Base-by-base conservation (phyloP, 164 flowering plant species). In the Dillenia turbinata region DNA sequence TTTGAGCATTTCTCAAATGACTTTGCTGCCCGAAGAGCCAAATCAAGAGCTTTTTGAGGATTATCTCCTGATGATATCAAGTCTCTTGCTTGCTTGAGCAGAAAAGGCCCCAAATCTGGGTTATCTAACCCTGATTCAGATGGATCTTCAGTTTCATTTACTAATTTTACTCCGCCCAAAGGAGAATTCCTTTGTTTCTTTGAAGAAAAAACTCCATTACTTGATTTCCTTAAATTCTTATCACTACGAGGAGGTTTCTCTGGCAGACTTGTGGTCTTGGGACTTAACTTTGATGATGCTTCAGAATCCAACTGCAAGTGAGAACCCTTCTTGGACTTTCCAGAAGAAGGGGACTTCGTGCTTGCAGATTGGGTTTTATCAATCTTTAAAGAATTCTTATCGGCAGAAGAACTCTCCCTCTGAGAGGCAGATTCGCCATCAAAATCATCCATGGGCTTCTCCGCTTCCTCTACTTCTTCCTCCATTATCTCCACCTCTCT, bases 21-120 rank as follows among this genome's bases (percentile, higher is more conserved):
- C 66, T 88, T 91, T 47, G 87, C 75, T 9, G 99, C 97, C 72
- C 93, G 83, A 51, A 81, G 71, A 50, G 96, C 87, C 19, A 85
- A 75, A 17, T 83, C 86, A 44, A 94, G 92, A 62, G 99, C 99
- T 73, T 81, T 79, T n/a, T 65, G 77, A 17, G 76, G 69, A 65
- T 83, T 89, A 63, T 89, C 96, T 40, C 92, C 96, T 9, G 96
- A 79, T 33, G 91, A 87, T 55, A 89, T 66, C 83, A 90, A 75
- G 68, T 83, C 86, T 64, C 88, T 77, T 9, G 98, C 96, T 78
- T 84, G 91, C 78, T 89, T 89, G 13, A 93, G 90, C 50, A 93
- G 77, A 73, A 80, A 83, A 12, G 86, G 94, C 9, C 96, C 98
- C 50, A 90, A 85, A 69, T 85, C 87, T 0, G 85, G 88, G 64